Evolutionary conservation across 257 asterid species (phyloP).

Genomic region (Leptodermis oblonga): DNA sequence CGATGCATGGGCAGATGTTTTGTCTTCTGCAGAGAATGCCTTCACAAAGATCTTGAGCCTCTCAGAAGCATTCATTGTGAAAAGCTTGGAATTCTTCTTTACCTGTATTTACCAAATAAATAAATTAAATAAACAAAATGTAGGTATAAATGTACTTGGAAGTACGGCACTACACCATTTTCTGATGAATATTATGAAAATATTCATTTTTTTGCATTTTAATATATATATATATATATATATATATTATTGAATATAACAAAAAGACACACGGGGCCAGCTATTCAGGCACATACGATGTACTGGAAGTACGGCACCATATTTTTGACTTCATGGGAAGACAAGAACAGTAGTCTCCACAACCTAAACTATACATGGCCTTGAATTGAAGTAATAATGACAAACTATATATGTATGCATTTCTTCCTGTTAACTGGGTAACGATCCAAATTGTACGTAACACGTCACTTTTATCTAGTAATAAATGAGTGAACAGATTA

Average conservation of each 20-base stretch:
- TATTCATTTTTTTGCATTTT: no score
- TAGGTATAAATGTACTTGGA: neutral
- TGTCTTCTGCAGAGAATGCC: slow-evolving; percentile 65
- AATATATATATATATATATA: no score
- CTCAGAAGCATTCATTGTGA: slow-evolving; percentile 53
- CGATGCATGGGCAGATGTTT: slow-evolving; percentile 33
- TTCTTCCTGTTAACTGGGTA: no score
- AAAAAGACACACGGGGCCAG: no score
- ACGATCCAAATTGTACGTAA: no score
- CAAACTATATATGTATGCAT: no score
- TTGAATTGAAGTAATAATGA: neutral
- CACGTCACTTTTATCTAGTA: no score
- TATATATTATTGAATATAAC: no score
- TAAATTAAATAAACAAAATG: neutral
- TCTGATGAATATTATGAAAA: no score
- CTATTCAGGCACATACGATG: no score
- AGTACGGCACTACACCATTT: neutral
- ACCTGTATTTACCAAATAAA: slow-evolving; percentile 36
- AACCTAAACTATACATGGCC: neutral
- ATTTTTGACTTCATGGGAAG: slow-evolving; percentile 6
- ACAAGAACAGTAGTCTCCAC: slow-evolving; percentile 4
- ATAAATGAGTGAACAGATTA: no score
- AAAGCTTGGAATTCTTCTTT: slow-evolving; percentile 49
- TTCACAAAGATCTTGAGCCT: slow-evolving; percentile 49
- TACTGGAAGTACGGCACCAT: slow-evolving; percentile 4